phyloP scores from a whole-genome alignment of 768 basidiomycete species.

The Tylopilus sp. region DNA sequence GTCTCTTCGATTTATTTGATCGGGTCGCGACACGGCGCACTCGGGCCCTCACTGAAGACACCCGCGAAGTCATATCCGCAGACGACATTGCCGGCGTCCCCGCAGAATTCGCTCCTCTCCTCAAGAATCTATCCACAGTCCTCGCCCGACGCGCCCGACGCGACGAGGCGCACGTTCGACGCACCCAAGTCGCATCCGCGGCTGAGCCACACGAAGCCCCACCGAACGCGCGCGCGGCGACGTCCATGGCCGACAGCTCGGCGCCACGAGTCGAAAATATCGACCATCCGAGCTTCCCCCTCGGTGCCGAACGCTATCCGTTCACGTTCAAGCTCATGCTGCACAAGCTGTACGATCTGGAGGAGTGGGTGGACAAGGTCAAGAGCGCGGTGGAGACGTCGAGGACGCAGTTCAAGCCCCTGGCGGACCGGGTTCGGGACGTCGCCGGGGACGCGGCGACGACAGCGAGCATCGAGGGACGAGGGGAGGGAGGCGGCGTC shows the following conservation, averaged over 20 bases:
- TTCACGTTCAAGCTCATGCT: slow-evolving; percentile 70
- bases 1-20: slow-evolving; percentile 53
- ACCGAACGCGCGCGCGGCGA: slow-evolving; percentile 14
- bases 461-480: background rate
- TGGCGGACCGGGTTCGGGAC: slow-evolving; percentile 38
- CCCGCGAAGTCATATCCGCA: slow-evolving; percentile 20
- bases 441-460: slow-evolving; percentile 6
- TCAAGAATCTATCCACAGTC: slow-evolving; percentile 37
- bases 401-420: slow-evolving; percentile 52
- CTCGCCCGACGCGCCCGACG: slow-evolving; percentile 34
- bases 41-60: slow-evolving; percentile 20
- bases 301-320: slow-evolving; percentile 36
- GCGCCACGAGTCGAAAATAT: slow-evolving; percentile 10
- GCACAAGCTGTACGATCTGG: slow-evolving; percentile 58
- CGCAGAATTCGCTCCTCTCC: slow-evolving; percentile 28
- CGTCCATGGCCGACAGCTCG: background rate
- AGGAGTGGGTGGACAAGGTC: slow-evolving; percentile 58
- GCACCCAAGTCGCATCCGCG: background rate
- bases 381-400: slow-evolving; percentile 51
- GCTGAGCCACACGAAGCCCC: slow-evolving; percentile 22
- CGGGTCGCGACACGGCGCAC: slow-evolving; percentile 46
- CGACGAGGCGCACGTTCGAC: slow-evolving; percentile 17
- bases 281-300: slow-evolving; percentile 41
- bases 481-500: background rate
- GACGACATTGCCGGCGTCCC: slow-evolving; percentile 32